phyloP scores from a whole-genome alignment of 2,329 filamentous ascomycete genomes.

The Aschersonia sp. region DNA sequence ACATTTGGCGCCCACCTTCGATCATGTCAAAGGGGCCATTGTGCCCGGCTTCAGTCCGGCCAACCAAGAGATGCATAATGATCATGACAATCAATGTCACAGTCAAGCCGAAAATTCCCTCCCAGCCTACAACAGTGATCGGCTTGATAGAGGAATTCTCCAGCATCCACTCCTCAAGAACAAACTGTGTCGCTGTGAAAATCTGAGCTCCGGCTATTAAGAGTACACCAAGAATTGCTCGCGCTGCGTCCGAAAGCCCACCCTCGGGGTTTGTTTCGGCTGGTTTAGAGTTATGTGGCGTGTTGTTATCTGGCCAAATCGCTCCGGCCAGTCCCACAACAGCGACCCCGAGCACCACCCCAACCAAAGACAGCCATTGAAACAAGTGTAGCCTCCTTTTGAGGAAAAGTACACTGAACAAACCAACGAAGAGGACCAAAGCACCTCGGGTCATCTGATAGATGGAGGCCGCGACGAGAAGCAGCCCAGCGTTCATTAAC shows the following conservation, averaged over 20 bases:
- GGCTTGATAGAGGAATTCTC: constrained; percentile 54
- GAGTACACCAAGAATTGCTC: constrained; percentile 67
- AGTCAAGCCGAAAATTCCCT: constrained; percentile 78
- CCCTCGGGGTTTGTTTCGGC: constrained; percentile 22
- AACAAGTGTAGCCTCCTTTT: constrained; percentile 67
- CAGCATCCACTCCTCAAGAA: constrained; percentile 87
- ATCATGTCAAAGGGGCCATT: constrained; percentile 82
- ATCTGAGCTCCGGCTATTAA: constrained; percentile 91
- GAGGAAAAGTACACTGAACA: constrained; percentile 89
- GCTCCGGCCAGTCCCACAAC: constrained; percentile 82
- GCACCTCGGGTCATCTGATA: constrained; percentile 98
- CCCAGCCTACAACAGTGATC: constrained; percentile 87
- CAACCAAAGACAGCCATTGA: constrained; percentile 80
- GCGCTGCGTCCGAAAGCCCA: constrained; percentile 18
- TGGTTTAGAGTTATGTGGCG: constrained; percentile 14
- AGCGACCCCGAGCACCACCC: constrained; percentile 79
- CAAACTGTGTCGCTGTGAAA: constrained; percentile 94
- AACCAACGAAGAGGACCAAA: constrained; percentile 84
- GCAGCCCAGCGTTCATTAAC: constrained; percentile 87
- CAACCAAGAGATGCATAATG: constrained; percentile 63
- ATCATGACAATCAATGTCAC: constrained; percentile 71
- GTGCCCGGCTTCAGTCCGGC: constrained; percentile 56
- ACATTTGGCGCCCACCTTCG: constrained; percentile 75
- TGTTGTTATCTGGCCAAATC: constrained; percentile 56
- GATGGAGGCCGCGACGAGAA: constrained; percentile 90